A percentile compares a stretch with the other conserved stretches of the same genome.
These are phyloP conservation scores for Scedosporium dehoogii DNA, from an alignment of 2,329 filamentous ascomycete genomes.

Conservation along the genomic window DNA sequence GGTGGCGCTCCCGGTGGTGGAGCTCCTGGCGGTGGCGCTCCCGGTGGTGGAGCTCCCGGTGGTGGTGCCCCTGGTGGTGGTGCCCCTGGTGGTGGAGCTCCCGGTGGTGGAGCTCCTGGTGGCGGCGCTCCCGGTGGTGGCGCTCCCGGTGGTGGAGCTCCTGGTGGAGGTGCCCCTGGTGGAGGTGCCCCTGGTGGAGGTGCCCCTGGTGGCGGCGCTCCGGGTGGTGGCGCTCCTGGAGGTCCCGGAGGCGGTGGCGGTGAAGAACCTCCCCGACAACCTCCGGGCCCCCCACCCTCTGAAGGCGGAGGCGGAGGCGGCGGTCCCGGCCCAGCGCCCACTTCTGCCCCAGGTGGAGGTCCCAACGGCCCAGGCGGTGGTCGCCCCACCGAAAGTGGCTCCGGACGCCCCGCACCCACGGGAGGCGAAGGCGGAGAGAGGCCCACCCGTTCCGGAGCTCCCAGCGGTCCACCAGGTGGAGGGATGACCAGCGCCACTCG, in stretches of 20 bases:
- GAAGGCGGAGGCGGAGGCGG: not conserved
- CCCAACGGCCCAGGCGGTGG: not conserved
- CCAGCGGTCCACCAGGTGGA: not conserved
- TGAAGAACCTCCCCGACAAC: not conserved
- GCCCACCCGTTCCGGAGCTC: not conserved
- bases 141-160: not conserved
- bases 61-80: not conserved
- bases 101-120: not conserved
- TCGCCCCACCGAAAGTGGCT: not conserved
- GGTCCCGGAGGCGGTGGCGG: not conserved
- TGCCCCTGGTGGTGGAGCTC: not conserved
- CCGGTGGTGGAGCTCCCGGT: not conserved
- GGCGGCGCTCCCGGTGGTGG: not conserved
- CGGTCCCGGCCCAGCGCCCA: not conserved
- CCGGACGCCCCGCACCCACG: not conserved
- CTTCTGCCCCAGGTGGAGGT: not conserved
- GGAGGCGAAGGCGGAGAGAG: not conserved
- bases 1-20: not conserved
- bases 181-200: not conserved
- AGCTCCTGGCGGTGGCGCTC: not conserved
- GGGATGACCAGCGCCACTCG: not conserved
- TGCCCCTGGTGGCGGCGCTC: not conserved
- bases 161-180: not conserved
- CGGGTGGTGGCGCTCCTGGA: not conserved
- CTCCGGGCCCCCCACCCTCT: not conserved